Base-by-base conservation (phyloP, 768 basidiomycete species). In the Lyophyllum decastes region DNA sequence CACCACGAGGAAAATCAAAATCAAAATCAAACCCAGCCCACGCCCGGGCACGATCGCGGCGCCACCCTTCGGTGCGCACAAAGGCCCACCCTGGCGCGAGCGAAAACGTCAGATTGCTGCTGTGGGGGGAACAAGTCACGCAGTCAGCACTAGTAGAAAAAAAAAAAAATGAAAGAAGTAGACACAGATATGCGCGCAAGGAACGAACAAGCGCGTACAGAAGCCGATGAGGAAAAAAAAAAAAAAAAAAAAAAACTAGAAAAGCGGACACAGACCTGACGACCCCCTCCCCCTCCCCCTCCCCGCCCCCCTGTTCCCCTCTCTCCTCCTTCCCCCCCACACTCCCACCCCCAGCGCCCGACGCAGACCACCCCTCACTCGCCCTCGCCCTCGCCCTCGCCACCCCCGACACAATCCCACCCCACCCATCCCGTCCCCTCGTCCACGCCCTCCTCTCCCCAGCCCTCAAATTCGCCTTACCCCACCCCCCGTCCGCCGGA, bases 81-180 rank as follows among this genome's bases (percentile, higher is more conserved):
- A 92, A 93, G 1, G 76, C 67, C 90, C 90, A 93, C 0, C 86
- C 87, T 3, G 83, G 78, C 2, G 84, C 81, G n/a, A 94, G 83
- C 8, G 85, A 83, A 63, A 93, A 92, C 2, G 88, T 90, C 54
- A 92, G 78, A 76, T 89, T 89, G 71, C 90, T 93, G 77, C 86
- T 90, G 70, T 69, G 45, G 50, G 17, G 33, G 3, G n/a, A 25
- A 40, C 44, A 41, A 50, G 47, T 54, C 52, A 30, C 30, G 30
- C 30, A 30, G 55, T 63, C 34, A 66, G 58, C 48, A 61, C 49
- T 52, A 26, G 26, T 17, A 17, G 8, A 45, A 45, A 24, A 38
- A 55, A 30, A 41, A 33, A 24, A 40, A 24, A 35, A 53, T 21
- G 26, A 51, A 16, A n/a, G n/a, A n/a, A n/a, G n/a, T n/a, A n/a